Evolutionary conservation across 169 alveolate genomes (phyloP).

Genomic region (Pseudocohnilembus persalinus): DNA sequence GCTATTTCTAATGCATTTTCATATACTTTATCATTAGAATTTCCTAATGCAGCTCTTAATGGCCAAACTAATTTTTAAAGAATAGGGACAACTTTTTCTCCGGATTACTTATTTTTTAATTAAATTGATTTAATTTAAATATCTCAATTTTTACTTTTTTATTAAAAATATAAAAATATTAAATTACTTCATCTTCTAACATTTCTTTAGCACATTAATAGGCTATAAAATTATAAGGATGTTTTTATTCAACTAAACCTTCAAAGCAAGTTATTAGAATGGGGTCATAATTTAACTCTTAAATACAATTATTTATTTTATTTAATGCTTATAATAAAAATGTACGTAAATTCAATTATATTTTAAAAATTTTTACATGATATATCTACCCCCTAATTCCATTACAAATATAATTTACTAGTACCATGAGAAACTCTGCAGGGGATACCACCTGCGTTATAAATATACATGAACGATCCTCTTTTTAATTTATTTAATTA

Average conservation of each 20-base stretch:
- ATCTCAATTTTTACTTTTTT: too few species aligned
- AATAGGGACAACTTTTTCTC: slow-evolving; percentile 51
- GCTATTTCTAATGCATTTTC: slow-evolving; percentile 41
- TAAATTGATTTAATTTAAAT: background rate
- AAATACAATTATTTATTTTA: background rate
- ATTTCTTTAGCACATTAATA: slow-evolving; percentile 67
- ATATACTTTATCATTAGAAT: slow-evolving; percentile 44
- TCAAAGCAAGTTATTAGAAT: slow-evolving; percentile 76
- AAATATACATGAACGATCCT: too few species aligned
- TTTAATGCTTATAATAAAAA: background rate
- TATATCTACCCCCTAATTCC: slow-evolving; percentile 63
- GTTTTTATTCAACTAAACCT: slow-evolving; percentile 80
- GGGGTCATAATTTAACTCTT: slow-evolving; percentile 68
- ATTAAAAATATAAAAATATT: too few species aligned
- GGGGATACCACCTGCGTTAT: slow-evolving; percentile 80
- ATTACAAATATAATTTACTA: slow-evolving; percentile 53
- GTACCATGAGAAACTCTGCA: slow-evolving; percentile 78
- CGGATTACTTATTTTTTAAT: slow-evolving; percentile 21
- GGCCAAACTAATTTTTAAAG: slow-evolving; percentile 59
- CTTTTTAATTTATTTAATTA: too few species aligned
- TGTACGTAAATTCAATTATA: slow-evolving; percentile 26
- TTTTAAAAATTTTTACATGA: slow-evolving; percentile 27
- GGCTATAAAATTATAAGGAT: slow-evolving; percentile 82
- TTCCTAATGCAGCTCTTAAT: slow-evolving; percentile 40
- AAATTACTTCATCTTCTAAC: slow-evolving; percentile 51